phyloP scores from a whole-genome alignment of 139 green algal genomes.

The Desmodesmus armatus region DNA sequence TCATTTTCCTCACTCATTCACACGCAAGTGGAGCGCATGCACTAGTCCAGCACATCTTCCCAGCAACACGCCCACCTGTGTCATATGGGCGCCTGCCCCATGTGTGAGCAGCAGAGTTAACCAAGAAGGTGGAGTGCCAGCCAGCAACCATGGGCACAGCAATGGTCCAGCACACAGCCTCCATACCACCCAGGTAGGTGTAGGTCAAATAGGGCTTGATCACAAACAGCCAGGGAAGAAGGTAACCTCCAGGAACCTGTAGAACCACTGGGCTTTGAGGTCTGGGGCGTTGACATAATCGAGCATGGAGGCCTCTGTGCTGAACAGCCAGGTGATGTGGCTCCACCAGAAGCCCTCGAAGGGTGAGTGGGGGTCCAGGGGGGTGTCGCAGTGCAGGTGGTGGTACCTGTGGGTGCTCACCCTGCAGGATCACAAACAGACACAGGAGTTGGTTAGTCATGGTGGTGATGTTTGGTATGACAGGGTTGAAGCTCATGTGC shows the following conservation, averaged over 20 bases:
- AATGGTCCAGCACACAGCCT: conserved; percentile 86
- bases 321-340: conserved; percentile 93
- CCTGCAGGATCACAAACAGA: background rate
- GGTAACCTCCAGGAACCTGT: conserved; percentile 80
- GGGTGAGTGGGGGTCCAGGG: conserved; percentile 91
- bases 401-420: conserved; percentile 88
- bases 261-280: conserved; percentile 87
- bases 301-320: conserved; percentile 73
- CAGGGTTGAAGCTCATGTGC: too few relatives aligned
- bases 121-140: conserved; percentile 96
- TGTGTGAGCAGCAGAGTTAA: conserved; percentile 91
- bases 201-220: conserved; percentile 71
- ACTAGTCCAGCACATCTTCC: background rate
- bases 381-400: conserved; percentile 94
- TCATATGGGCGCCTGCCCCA: conserved; percentile 84
- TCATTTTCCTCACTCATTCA: background rate
- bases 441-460: background rate
- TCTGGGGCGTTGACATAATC: conserved; percentile 78
- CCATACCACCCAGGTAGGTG: conserved; percentile 76
- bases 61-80: conserved; percentile 69
- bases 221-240: conserved; percentile 71
- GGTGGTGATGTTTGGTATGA: too few relatives aligned
- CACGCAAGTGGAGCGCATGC: background rate
- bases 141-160: conserved; percentile 84
- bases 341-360: conserved; percentile 96